These are phyloP conservation scores for Xylaria multiplex DNA, from an alignment of 2,329 filamentous ascomycete species.

Conservation along the genomic window DNA sequence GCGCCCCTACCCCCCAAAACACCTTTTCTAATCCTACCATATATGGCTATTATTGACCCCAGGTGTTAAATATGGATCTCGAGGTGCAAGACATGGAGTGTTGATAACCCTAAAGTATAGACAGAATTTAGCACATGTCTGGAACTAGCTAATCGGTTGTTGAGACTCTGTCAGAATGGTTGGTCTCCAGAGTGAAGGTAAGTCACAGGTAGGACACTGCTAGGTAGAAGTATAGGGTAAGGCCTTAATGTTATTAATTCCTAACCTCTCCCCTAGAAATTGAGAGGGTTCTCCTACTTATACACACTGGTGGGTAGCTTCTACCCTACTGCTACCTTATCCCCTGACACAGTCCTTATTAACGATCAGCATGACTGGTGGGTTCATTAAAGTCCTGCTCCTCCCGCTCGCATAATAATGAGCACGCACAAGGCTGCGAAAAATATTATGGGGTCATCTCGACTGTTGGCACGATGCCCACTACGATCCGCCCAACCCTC, in stretches of 20 bases:
- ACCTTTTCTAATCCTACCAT: no score
- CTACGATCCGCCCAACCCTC: not conserved
- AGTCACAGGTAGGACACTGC: no score
- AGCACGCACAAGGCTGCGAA: constrained; percentile 7
- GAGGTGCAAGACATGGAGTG: constrained; percentile 1
- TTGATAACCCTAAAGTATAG: constrained; percentile 21
- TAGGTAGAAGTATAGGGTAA: no score
- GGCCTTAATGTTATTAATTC: no score
- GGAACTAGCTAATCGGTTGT: constrained; percentile 12
- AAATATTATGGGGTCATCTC: constrained; percentile 16
- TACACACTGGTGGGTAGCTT: no score
- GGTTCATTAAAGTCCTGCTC: not conserved
- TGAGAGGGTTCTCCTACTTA: no score
- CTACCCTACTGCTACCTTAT: no score
- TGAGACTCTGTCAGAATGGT: no score
- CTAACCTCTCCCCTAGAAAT: no score
- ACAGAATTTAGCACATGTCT: not conserved
- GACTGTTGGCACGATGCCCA: constrained; percentile 1
- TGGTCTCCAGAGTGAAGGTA: no score
- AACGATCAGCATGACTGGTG: constrained; percentile 16
- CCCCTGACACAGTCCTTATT: constrained; percentile 1
- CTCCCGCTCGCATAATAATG: not conserved
- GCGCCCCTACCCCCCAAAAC: no score
- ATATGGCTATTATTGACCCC: no score
- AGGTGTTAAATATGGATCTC: not conserved